phyloP scores from a whole-genome alignment of 2,329 filamentous ascomycete genomes.

The Aspergillus chevalieri region DNA sequence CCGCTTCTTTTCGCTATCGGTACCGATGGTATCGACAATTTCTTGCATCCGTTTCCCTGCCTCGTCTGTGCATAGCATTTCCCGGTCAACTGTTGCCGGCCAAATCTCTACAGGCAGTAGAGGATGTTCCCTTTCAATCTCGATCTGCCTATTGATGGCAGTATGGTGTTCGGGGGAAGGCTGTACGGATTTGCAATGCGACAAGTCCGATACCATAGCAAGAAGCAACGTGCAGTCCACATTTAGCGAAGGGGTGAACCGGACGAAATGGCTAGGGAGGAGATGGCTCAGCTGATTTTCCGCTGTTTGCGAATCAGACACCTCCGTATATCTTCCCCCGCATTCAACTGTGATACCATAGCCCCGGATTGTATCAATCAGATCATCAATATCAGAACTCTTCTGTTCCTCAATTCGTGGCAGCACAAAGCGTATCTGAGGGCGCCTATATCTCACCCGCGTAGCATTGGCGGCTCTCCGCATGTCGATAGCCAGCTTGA shows the following conservation, averaged over 20 bases:
- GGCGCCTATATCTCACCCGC: slow-evolving; percentile 54
- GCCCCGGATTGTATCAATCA: slow-evolving; percentile 51
- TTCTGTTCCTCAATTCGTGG: slow-evolving; percentile 51
- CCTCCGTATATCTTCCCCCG: slow-evolving; percentile 12
- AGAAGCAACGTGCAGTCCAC: slow-evolving; percentile 60
- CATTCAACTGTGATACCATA: slow-evolving; percentile 43
- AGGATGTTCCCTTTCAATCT: slow-evolving; percentile 56
- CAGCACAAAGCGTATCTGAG: slow-evolving; percentile 55
- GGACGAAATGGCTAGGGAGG: slow-evolving; percentile 36
- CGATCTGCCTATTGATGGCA: slow-evolving; percentile 59
- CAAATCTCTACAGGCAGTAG: slow-evolving; percentile 58
- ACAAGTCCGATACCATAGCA: slow-evolving; percentile 67
- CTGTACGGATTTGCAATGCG: slow-evolving; percentile 46
- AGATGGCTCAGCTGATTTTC: slow-evolving; percentile 23
- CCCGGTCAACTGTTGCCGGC: slow-evolving; percentile 51
- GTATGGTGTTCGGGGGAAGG: slow-evolving; percentile 51
- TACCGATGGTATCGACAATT: slow-evolving; percentile 60
- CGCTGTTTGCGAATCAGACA: slow-evolving; percentile 4
- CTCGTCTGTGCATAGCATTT: slow-evolving; percentile 60
- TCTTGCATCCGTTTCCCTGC: slow-evolving; percentile 62
- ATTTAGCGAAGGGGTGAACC: slow-evolving; percentile 40
- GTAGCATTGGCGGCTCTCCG: slow-evolving; percentile 51
- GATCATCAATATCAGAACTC: slow-evolving; percentile 49
- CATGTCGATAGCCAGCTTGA: slow-evolving; percentile 56
- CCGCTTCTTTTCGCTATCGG: slow-evolving; percentile 53